Base-by-base conservation (phyloP, 768 basidiomycete genomes). In the Coprinopsis strossmayeri region DNA sequence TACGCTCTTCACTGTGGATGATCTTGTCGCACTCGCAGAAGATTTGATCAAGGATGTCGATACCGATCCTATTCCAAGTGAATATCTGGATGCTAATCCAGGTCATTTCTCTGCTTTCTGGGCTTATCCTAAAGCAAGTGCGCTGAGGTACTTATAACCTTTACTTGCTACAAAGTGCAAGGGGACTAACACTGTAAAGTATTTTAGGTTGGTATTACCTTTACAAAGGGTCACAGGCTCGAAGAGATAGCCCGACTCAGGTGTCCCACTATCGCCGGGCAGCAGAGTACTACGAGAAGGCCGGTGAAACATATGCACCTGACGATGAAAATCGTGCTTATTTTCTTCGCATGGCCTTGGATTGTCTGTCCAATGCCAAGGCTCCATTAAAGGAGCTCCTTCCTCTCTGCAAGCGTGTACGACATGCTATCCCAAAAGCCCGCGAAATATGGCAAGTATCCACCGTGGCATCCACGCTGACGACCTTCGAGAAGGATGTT, bases 241-340 rank as follows among this genome's bases (percentile, higher is more conserved):
- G 20, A 34, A 5, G 30, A 46, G 10, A 18, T 5, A 13, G 45
- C 18, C n/a, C 3, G 45, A 15, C 13, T 24, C 30, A 15, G 20
- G 24, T n/a, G 24, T 15, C 23, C 20, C 30, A 21, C 21, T 18
- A 48, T 35, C 23, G 40, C 7, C 40, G 11, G 17, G 46, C 34
- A 20, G 34, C 46, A 11, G 46, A 38, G 3, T 28, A 38, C 24
- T 48, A 48, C 35, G 21, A 37, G 10, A n/a, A 34, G n/a, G 46
- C 46, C 11, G 34, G 3, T 4, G 20, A 37, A 12, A 3, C 13
- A 11, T 48, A 48, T 35, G 23, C 46, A 11, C n/a, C 24, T 12
- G 46, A 48, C 46, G 46, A 48, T n/a, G 46, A 48, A 28, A 34
- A n/a, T 21, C 34, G 28, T 13, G 12, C 35, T 15, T 37, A 48